Conservation (phyloP, 2,329 filamentous ascomycete genomes). For the Ophidiomyces ophidiicola region DNA sequence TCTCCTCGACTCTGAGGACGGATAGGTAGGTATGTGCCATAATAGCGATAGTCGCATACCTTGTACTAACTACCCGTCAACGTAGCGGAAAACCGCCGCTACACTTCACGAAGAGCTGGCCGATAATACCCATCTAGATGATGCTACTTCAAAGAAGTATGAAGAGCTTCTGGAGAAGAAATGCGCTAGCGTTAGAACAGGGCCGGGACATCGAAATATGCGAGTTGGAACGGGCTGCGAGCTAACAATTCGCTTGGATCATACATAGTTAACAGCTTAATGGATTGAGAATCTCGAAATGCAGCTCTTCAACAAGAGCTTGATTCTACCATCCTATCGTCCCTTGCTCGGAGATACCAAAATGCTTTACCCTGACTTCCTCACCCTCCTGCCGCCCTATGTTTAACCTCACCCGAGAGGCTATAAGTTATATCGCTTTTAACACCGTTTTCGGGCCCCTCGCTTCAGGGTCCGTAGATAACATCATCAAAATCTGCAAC, state of each 20-base stretch:
- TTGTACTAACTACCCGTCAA: constrained; percentile 62
- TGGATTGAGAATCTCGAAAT: constrained; percentile 76
- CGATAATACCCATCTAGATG: constrained; percentile 56
- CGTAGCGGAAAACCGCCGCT: constrained; percentile 55
- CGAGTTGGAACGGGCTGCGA: neutral
- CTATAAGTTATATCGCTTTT: constrained; percentile 80
- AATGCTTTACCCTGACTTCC: constrained; percentile 82
- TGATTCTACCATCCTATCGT: constrained; percentile 67
- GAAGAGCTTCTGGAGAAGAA: constrained; percentile 92
- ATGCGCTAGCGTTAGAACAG: constrained; percentile 99
- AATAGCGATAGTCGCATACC: constrained; percentile 88
- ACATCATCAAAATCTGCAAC: constrained; percentile 93
- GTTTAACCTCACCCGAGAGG: constrained; percentile 67
- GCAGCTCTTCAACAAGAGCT: constrained; percentile 66
- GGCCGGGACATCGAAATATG: constrained; percentile 37
- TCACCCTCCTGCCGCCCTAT: constrained; percentile 66
- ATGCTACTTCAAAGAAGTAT: constrained; percentile 80
- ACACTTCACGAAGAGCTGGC: constrained; percentile 67
- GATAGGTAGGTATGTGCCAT: constrained; percentile 47
- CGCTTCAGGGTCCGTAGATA: constrained; percentile 82
- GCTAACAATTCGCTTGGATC: constrained; percentile 6
- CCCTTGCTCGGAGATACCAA: constrained; percentile 65
- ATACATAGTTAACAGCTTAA: constrained; percentile 52
- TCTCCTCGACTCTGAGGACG: neutral
- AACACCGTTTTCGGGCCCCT: constrained; percentile 84